phyloP scores from a whole-genome alignment of 148 eudicot species.

The Camellia lanceoleosa region DNA sequence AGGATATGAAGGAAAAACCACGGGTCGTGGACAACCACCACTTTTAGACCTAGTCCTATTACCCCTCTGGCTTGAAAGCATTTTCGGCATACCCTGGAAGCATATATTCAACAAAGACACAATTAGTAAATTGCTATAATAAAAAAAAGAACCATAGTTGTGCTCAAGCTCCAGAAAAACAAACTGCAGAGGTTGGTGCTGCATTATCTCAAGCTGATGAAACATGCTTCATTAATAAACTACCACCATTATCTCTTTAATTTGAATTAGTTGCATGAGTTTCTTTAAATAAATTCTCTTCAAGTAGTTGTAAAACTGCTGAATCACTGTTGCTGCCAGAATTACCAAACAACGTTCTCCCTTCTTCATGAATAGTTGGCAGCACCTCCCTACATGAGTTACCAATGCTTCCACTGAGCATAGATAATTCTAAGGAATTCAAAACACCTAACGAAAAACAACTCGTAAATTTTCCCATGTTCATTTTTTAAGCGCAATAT shows the following conservation, averaged over 20 bases:
- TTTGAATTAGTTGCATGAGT: conserved; percentile 18
- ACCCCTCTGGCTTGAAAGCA: conserved; percentile 18
- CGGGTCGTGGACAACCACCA: conserved; percentile 37
- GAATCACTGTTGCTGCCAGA: conserved; percentile 19
- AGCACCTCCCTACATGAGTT: conserved; percentile 35
- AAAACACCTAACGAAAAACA: conserved; percentile 61
- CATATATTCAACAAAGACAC: conserved; percentile 14
- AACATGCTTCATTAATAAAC: conserved; percentile 25
- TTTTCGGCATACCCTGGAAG: conserved; percentile 41
- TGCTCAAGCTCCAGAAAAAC: conserved; percentile 13
- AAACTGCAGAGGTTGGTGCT: conserved; percentile 25
- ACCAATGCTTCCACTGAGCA: conserved; percentile 53
- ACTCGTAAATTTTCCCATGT: conserved; percentile 3
- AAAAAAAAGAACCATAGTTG: neutral
- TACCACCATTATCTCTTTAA: conserved; percentile 20
- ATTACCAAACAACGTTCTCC: conserved; percentile 20
- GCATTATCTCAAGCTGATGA: conserved; percentile 17
- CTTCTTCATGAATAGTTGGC: conserved; percentile 46
- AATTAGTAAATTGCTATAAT: neutral
- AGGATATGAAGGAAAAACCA: conserved; percentile 73
- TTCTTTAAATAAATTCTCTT: conserved; percentile 29
- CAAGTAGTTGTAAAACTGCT: conserved; percentile 22
- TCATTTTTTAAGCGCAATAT: conserved; percentile 1
- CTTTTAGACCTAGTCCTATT: conserved; percentile 36
- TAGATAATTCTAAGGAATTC: conserved; percentile 63